Conservation (phyloP, 495 filamentous ascomycete species). For the Ascodesmis nigricans region DNA sequence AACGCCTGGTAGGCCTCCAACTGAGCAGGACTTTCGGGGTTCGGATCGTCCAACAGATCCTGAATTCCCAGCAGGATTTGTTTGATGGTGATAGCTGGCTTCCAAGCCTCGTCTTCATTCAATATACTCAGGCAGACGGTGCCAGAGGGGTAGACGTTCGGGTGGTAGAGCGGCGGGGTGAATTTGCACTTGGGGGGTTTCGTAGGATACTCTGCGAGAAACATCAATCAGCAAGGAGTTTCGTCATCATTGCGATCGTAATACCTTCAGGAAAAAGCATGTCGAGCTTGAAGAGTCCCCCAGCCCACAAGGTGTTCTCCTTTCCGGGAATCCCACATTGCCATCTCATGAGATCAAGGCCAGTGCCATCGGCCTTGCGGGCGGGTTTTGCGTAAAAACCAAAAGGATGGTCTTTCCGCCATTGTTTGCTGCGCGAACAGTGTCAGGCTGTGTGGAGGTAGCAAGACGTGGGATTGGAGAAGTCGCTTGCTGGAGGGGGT, state of each 20-base stretch:
- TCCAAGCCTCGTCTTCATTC: constrained; percentile 98
- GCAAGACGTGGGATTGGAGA: constrained; percentile 6
- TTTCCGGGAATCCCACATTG: constrained; percentile 92
- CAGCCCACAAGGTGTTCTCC: constrained; percentile 89
- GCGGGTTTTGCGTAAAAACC: constrained; percentile 86
- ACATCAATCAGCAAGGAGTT: too few relatives aligned
- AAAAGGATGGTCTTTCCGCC: constrained; percentile 90
- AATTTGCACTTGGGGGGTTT: constrained; percentile 99
- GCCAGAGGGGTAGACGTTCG: constrained; percentile 95
- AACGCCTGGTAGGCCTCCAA: constrained; percentile 95
- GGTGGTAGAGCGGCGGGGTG: constrained; percentile 84
- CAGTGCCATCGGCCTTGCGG: constrained; percentile 53
- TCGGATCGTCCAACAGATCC: constrained; percentile 85
- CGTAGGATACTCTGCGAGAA: constrained; percentile 69
- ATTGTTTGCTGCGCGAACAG: constrained; percentile 51
- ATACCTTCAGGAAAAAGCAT: constrained; percentile 87
- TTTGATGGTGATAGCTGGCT: constrained; percentile 93
- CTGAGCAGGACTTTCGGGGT: constrained; percentile 90
- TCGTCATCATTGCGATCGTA: constrained; percentile 17
- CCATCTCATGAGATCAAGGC: constrained; percentile 85
- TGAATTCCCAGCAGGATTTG: constrained; percentile 92
- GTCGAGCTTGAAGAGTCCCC: constrained; percentile 80
- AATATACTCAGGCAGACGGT: constrained; percentile 94
- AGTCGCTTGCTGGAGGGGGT: constrained; percentile 1
- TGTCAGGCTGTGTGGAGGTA: constrained; percentile 7